Percentiles rank a stretch among this genome's conserved stretches.
These are phyloP conservation scores for Trichoderma harzianum DNA, from an alignment of 2,329 filamentous ascomycete genomes.

Conservation along the genomic window DNA sequence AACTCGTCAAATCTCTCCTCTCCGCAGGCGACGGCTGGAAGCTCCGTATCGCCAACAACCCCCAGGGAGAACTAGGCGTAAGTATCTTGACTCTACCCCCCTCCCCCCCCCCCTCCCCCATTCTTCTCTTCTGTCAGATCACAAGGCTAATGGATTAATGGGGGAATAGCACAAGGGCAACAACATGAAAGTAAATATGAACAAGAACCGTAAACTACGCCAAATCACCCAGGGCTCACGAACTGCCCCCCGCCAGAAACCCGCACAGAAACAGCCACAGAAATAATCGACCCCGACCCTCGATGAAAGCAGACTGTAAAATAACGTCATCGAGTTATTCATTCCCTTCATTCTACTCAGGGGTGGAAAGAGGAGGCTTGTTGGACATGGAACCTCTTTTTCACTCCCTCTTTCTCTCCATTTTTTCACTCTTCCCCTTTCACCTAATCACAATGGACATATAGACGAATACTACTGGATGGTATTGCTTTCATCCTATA, in stretches of 20 bases:
- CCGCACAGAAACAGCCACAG: not conserved
- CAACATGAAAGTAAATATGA: slow-evolving; percentile 26
- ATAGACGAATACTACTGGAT: not conserved
- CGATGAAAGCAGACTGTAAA: not conserved
- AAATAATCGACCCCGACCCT: not conserved
- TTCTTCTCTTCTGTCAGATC: not conserved
- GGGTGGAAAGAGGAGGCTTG: not conserved
- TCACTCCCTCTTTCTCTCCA: not conserved
- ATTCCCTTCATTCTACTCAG: not conserved
- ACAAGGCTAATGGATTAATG: not conserved
- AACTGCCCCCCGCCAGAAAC: not conserved
- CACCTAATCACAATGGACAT: not conserved
- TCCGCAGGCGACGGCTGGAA: slow-evolving; percentile 26
- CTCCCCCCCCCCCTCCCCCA: too few species aligned
- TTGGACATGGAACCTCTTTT: not conserved
- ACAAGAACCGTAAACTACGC: slow-evolving; percentile 22
- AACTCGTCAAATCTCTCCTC: slow-evolving; percentile 30
- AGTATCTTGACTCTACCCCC: not conserved
- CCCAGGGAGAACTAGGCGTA: slow-evolving; percentile 25
- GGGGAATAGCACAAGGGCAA: slow-evolving; percentile 22
- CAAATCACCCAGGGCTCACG: slow-evolving; percentile 6
- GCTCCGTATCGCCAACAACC: slow-evolving; percentile 28
- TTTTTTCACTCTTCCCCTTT: not conserved
- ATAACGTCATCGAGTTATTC: not conserved
- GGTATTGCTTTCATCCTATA: not conserved